Evolutionary conservation across 176 grass and related monocot genomes (phyloP), one percentile per base, ranked within the genome.

Genomic region (Otatea glauca): DNA sequence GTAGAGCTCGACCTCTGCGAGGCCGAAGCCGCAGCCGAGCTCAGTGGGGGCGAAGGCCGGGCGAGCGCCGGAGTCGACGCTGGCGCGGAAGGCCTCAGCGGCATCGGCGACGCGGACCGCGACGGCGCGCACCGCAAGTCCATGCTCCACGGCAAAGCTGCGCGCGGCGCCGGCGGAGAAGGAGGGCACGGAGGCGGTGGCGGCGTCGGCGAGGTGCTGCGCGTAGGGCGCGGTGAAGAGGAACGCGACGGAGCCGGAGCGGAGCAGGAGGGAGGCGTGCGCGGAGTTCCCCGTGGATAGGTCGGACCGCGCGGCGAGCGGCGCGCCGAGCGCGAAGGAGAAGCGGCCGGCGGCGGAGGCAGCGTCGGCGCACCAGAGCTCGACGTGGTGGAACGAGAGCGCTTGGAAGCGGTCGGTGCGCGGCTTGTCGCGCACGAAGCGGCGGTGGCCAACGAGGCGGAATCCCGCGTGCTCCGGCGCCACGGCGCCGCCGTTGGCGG

Each of bases 1-100:
- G 43, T 98, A 98, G 43, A 97, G 84, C 88, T 94, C 89, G 45
- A 98, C 89, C 91, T 98, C 96, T 9, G 96, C 53, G 25, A 98
- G 83, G 65, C 72, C 74, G 80, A 92, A 98, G 21, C 93, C 96
- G 8, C 35, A 37, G 35, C 38, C n/a, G 69, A 55, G 17, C 51
- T 55, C 51, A 7, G 17, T 55, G 17, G 51, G 17, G 51, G 16
- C 1, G 17, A 55, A 55, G 17, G 16, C 5, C 5, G 17, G 51
- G 51, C 17, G 51, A 17, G 17, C 51, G 17, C 51, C 17, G 5
- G 50, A 16, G 6, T 53, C 50, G 16, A 55, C 51, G 17, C 51
- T 55, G 6, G 51, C 51, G 6, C 6, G 17, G 18, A 55, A 55
- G 51, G 51, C 51, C 7, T 55, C 17, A 1, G 51, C 6, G 17